phyloP scores from a whole-genome alignment of 768 basidiomycete genomes.

The Lentinula sp. region DNA sequence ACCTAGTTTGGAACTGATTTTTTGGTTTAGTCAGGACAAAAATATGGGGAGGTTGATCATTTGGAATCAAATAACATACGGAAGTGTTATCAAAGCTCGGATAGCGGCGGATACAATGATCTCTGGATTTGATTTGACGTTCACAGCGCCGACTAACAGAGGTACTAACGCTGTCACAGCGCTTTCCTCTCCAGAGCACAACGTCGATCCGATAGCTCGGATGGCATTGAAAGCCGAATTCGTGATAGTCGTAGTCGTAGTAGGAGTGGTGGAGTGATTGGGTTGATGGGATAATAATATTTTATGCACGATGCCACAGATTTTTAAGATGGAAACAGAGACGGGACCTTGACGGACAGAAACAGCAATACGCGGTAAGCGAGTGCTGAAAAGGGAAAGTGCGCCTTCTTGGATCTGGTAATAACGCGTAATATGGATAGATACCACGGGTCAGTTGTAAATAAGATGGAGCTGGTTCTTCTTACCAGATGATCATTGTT shows the following conservation, averaged over 20 bases:
- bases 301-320: slow-evolving; percentile 44
- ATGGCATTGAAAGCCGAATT: slow-evolving; percentile 55
- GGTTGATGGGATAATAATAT: slow-evolving; percentile 40
- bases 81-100: slow-evolving; percentile 50
- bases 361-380: slow-evolving; percentile 55
- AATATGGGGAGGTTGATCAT: slow-evolving; percentile 5
- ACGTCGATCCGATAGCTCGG: slow-evolving; percentile 49
- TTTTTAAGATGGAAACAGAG: slow-evolving; percentile 38
- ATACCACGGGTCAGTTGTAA: slow-evolving; percentile 1
- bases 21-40: too few relatives aligned
- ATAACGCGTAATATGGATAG: background rate
- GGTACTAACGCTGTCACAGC: slow-evolving; percentile 56
- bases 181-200: slow-evolving; percentile 61
- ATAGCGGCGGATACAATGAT: slow-evolving; percentile 35
- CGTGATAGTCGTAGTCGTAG: slow-evolving; percentile 4
- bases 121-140: slow-evolving; percentile 34
- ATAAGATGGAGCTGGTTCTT: slow-evolving; percentile 12
- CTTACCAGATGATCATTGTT: slow-evolving; percentile 49
- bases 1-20: slow-evolving; percentile 62
- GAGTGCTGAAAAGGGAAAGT: slow-evolving; percentile 61
- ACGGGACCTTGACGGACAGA: slow-evolving; percentile 47
- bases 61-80: slow-evolving; percentile 33
- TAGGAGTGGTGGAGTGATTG: slow-evolving; percentile 24
- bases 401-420: slow-evolving; percentile 60
- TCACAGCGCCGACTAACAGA: slow-evolving; percentile 31